phyloP scores from a whole-genome alignment of 2,329 filamentous ascomycete species.

The Stromatinia cepivora region DNA sequence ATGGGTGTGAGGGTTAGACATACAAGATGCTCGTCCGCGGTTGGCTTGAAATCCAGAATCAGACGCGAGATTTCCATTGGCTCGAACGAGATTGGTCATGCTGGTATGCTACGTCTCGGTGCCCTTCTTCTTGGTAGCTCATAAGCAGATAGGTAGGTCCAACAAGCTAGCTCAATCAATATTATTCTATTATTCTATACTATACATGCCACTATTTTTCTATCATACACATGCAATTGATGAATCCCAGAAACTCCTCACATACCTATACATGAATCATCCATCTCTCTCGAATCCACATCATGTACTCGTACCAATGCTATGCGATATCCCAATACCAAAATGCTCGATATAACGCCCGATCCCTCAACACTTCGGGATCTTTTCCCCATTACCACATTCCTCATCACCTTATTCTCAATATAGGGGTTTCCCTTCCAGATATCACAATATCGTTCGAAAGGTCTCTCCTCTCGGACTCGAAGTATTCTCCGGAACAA shows the following conservation, averaged over 20 bases:
- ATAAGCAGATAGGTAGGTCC: background rate
- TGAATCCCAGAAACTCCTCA: background rate
- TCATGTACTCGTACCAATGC: background rate
- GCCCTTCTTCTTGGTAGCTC: background rate
- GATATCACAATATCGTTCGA: background rate
- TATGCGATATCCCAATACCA: slow-evolving; percentile 2
- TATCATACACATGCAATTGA: background rate
- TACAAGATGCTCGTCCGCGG: background rate
- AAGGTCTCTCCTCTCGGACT: too few relatives aligned
- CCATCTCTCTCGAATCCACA: background rate
- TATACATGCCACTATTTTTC: background rate
- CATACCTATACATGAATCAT: background rate
- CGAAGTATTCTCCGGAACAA: background rate
- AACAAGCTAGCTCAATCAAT: background rate
- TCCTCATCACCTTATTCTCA: background rate
- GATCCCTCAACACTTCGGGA: background rate
- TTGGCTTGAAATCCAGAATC: background rate
- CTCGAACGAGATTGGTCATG: background rate
- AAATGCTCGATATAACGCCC: slow-evolving; percentile 2
- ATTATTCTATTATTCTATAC: background rate
- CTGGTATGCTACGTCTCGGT: too few relatives aligned
- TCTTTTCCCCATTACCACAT: background rate
- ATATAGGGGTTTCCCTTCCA: too few relatives aligned
- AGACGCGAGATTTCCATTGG: background rate
- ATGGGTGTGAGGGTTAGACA: background rate